Percentiles rank a stretch among this genome's conserved stretches.
phyloP scores from a whole-genome alignment of 495 filamentous ascomycete genomes.

The Hypoxylon perforatum region DNA sequence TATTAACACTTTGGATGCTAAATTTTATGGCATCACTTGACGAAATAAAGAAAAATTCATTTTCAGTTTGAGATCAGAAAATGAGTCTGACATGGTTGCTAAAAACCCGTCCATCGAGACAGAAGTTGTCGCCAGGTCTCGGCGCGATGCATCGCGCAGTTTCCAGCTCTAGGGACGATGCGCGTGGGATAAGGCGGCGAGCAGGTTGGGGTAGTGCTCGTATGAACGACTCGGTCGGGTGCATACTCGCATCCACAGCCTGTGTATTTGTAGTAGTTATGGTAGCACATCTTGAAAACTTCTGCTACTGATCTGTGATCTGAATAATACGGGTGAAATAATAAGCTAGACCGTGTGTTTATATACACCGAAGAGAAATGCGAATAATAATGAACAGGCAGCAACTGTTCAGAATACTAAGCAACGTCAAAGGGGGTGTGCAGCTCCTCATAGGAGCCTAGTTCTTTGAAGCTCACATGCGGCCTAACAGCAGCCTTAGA shows the following conservation, averaged over 20 bases:
- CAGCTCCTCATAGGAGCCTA: not conserved
- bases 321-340: too few relatives aligned
- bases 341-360: too few relatives aligned
- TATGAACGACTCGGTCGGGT: conserved; percentile 5
- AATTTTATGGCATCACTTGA: too few relatives aligned
- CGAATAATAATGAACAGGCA: too few relatives aligned
- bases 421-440: too few relatives aligned
- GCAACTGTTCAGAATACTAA: not conserved
- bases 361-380: too few relatives aligned
- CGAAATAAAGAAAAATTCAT: too few relatives aligned
- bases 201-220: conserved; percentile 8
- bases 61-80: too few relatives aligned
- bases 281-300: conserved; percentile 16
- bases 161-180: not conserved
- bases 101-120: too few relatives aligned
- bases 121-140: not conserved
- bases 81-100: too few relatives aligned
- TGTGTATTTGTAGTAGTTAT: not conserved
- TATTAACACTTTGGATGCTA: too few relatives aligned
- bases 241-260: conserved; percentile 18
- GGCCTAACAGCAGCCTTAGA: not conserved
- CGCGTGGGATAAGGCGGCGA: conserved; percentile 1
- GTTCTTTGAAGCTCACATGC: not conserved
- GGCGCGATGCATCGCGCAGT: conserved; percentile 7
- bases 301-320: not conserved